Conservation (phyloP, 257 asterid species). For the Hygrophila difformis region DNA sequence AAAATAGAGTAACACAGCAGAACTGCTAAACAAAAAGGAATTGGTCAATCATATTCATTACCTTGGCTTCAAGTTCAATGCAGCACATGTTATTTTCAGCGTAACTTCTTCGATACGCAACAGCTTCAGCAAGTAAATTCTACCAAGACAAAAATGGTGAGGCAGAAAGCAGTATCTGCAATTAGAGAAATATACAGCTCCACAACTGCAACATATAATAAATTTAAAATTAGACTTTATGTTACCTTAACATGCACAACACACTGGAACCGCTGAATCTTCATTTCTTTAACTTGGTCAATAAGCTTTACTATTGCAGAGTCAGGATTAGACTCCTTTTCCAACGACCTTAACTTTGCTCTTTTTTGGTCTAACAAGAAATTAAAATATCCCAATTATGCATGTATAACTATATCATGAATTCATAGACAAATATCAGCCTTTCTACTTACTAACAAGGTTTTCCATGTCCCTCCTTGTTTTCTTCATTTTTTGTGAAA, state of each 20-base stretch:
- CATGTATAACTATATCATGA: neutral
- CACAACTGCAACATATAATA: too few species aligned
- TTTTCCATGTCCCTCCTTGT: slow-evolving; percentile 43
- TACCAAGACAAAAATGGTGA: slow-evolving; percentile 25
- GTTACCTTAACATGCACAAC: slow-evolving; percentile 60
- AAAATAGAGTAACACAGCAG: too few species aligned
- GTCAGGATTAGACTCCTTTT: slow-evolving; percentile 56
- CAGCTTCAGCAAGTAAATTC: slow-evolving; percentile 69
- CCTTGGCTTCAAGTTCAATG: slow-evolving; percentile 74
- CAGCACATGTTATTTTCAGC: slow-evolving; percentile 56
- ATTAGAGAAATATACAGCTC: slow-evolving; percentile 11
- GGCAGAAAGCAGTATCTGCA: slow-evolving; percentile 13
- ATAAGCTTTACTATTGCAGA: slow-evolving; percentile 35
- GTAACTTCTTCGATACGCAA: slow-evolving; percentile 49
- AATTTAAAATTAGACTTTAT: slow-evolving; percentile 4
- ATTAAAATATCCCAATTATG: slow-evolving; percentile 5
- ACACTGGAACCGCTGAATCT: slow-evolving; percentile 43
- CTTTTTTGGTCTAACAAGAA: slow-evolving; percentile 40
- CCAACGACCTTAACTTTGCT: slow-evolving; percentile 44
- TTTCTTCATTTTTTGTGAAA: slow-evolving; percentile 33
- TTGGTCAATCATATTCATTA: slow-evolving; percentile 11
- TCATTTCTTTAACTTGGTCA: slow-evolving; percentile 48
- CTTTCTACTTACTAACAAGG: slow-evolving; percentile 54
- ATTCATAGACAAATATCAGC: slow-evolving; percentile 11
- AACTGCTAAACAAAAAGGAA: too few species aligned